These are phyloP conservation scores for Iris pallida DNA, from an alignment of 116 monocot genomes.

Conservation along the genomic window DNA sequence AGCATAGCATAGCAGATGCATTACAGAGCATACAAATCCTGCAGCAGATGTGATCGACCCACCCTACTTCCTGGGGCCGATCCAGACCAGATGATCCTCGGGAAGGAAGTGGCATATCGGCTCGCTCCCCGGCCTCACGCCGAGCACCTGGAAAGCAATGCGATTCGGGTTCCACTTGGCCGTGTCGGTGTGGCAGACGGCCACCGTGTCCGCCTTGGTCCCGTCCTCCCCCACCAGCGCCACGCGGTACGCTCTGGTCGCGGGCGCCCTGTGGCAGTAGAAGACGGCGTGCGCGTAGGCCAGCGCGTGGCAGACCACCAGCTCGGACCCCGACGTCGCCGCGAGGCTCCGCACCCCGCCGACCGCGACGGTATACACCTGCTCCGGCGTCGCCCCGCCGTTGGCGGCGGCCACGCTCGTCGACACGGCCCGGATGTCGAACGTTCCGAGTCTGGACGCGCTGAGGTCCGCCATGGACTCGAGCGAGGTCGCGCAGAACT, in stretches of 20 bases:
- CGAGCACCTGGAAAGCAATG: constrained; percentile 57
- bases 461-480: too few species aligned
- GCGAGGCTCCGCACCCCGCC: constrained; percentile 12
- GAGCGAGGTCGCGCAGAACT: constrained; percentile 52
- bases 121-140: constrained; percentile 61
- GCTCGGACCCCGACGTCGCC: constrained; percentile 12
- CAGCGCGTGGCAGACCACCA: constrained; percentile 61
- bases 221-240: constrained; percentile 42
- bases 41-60: too few species aligned
- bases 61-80: constrained; percentile 12
- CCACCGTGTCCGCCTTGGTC: constrained; percentile 46
- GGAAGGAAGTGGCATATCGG: constrained; percentile 87
- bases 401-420: constrained; percentile 29
- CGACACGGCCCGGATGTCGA: constrained; percentile 20
- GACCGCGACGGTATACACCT: constrained; percentile 34
- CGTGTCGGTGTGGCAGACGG: constrained; percentile 74
- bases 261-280: constrained; percentile 49
- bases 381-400: constrained; percentile 11
- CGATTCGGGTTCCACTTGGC: constrained; percentile 62
- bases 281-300: constrained; percentile 55
- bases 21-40: too few species aligned
- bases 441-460: constrained; percentile 22
- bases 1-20: too few species aligned
- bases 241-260: constrained; percentile 40
- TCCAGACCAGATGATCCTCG: constrained; percentile 56